Percentiles rank a stretch among this genome's conserved stretches.
These are phyloP conservation scores for Pleurotus pulmonarius DNA, from an alignment of 768 basidiomycete genomes.

Conservation along the genomic window DNA sequence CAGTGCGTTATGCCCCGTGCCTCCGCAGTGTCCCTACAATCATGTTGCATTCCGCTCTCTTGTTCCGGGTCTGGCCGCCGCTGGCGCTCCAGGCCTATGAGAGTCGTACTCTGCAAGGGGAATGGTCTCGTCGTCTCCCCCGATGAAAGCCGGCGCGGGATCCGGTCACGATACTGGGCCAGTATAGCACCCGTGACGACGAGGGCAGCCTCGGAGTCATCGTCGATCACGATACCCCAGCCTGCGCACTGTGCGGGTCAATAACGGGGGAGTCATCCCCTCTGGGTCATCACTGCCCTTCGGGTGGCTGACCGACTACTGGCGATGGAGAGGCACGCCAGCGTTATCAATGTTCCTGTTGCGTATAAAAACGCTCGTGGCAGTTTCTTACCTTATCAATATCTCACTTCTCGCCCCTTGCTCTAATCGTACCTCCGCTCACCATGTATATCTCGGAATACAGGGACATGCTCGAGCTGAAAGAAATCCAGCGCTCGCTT, in stretches of 20 bases:
- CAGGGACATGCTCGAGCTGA: slow-evolving; percentile 66
- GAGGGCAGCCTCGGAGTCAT: background rate
- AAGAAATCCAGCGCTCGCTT: slow-evolving; percentile 62
- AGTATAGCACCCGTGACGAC: background rate
- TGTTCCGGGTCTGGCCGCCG: slow-evolving; percentile 5
- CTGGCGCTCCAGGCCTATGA: background rate
- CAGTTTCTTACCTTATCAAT: too few relatives aligned
- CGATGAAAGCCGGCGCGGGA: background rate
- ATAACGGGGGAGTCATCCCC: too few relatives aligned
- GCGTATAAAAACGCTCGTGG: too few relatives aligned
- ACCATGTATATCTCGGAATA: slow-evolving; percentile 6
- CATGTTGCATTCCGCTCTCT: background rate
- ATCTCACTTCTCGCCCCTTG: background rate
- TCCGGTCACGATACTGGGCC: background rate
- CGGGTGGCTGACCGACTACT: background rate
- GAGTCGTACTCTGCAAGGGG: background rate
- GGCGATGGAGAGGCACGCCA: background rate
- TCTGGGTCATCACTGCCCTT: too few relatives aligned
- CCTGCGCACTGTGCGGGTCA: too few relatives aligned
- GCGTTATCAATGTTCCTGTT: too few relatives aligned
- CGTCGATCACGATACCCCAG: background rate
- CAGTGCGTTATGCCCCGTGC: slow-evolving; percentile 4
- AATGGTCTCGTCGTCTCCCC: background rate
- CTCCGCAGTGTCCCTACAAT: slow-evolving; percentile 9
- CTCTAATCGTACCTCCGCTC: slow-evolving; percentile 8